Base-by-base conservation (phyloP, 768 basidiomycete species). In the Phylloporus sp. region DNA sequence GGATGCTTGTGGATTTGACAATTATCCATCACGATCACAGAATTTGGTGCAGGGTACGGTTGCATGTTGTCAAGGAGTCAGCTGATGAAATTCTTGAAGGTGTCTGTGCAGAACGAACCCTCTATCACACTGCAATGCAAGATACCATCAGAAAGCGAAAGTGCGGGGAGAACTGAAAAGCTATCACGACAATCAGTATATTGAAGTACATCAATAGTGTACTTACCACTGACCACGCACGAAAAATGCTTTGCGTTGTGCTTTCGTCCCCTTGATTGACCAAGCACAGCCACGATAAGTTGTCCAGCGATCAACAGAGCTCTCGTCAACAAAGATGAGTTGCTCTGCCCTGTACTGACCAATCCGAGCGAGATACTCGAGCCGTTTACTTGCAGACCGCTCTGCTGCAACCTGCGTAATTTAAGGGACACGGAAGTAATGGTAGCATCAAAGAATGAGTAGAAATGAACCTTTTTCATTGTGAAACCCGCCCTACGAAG, bases 401-500 rank as follows among this genome's bases (percentile, higher is more conserved):
- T n/a, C n/a, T n/a, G n/a, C n/a, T n/a, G n/a, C n/a, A n/a, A n/a
- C n/a, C n/a, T n/a, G n/a, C n/a, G n/a, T n/a, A n/a, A n/a, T n/a
- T n/a, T n/a, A n/a, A n/a, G n/a, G n/a, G n/a, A n/a, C n/a, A n/a
- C n/a, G n/a, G n/a, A n/a, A n/a, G n/a, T n/a, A n/a, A n/a, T n/a
- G n/a, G n/a, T n/a, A n/a, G n/a, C n/a, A n/a, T n/a, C n/a, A n/a
- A n/a, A n/a, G n/a, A n/a, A n/a, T n/a, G n/a, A n/a, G n/a, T n/a
- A n/a, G n/a, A n/a, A n/a, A n/a, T n/a, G n/a, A n/a, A 28, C 41
- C 23, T 42, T 42, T 33, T 42, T 42, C 41, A 42, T 42, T 3
- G 31, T 42, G n/a, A 31, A 33, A 18, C 41, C 22, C 1, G 8
- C 6, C 24, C 31, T 32, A 15, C 9, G 9, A 33, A 42, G 31